These are phyloP conservation scores for Taphrina confusa DNA, from an alignment of 1,139 yeast genomes.

Conservation along the genomic window DNA sequence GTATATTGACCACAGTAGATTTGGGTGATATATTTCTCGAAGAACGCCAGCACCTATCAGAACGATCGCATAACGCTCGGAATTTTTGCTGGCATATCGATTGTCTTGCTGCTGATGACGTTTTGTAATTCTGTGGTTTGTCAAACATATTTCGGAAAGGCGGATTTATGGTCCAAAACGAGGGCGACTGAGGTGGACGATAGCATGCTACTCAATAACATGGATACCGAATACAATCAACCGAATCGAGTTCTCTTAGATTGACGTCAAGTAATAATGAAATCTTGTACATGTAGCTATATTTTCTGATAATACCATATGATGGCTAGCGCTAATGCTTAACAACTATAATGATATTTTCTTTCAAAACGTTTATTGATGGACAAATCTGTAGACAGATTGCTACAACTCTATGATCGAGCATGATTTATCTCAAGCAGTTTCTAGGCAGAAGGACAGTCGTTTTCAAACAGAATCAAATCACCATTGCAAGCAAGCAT, in stretches of 20 bases:
- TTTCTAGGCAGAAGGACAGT: too few species aligned
- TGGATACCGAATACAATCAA: conserved; percentile 5
- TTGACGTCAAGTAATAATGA: too few species aligned
- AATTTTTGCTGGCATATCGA: conserved; percentile 53
- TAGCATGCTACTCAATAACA: conserved; percentile 11
- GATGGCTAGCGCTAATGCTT: too few species aligned
- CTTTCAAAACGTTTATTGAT: too few species aligned
- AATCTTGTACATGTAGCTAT: too few species aligned
- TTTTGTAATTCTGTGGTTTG: conserved; percentile 50
- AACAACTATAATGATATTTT: too few species aligned
- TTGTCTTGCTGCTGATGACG: conserved; percentile 50
- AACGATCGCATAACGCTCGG: conserved; percentile 56
- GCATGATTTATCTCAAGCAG: too few species aligned
- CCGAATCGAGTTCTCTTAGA: conserved; percentile 13
- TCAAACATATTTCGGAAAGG: conserved; percentile 50
- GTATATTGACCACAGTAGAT: conserved; percentile 40
- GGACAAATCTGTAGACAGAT: too few species aligned
- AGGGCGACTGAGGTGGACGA: not conserved
- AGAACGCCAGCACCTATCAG: conserved; percentile 51
- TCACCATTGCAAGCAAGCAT: too few species aligned
- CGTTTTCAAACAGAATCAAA: too few species aligned
- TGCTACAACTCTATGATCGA: too few species aligned
- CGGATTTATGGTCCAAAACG: conserved; percentile 16
- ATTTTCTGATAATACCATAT: too few species aligned
- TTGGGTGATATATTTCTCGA: conserved; percentile 54